These are phyloP conservation scores for Dactylella cylindrospora DNA, from an alignment of 2,329 filamentous ascomycete genomes.

Conservation along the genomic window DNA sequence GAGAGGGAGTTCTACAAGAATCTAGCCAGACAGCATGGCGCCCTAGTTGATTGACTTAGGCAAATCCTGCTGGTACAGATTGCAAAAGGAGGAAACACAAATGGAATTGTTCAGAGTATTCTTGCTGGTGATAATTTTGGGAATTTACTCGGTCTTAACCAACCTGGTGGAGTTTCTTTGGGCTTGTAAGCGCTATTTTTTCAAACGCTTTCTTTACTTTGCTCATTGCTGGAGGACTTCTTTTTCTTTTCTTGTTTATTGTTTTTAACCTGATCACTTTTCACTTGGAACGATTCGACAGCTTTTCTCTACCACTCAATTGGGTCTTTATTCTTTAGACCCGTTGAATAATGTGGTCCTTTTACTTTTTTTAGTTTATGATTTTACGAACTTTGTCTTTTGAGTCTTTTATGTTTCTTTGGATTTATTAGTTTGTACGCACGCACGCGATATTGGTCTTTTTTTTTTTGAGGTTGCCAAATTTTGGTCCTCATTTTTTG, in stretches of 20 bases:
- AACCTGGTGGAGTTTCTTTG: slow-evolving; percentile 41
- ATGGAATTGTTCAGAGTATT: slow-evolving; percentile 6
- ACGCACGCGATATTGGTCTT: slow-evolving; percentile 17
- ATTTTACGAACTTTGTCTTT: slow-evolving; percentile 11
- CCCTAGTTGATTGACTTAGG: slow-evolving; percentile 40
- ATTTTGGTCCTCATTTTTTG: slow-evolving; percentile 28
- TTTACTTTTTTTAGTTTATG: slow-evolving; percentile 15
- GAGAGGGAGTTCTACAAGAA: slow-evolving; percentile 52
- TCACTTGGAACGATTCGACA: slow-evolving; percentile 1
- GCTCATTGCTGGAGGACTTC: slow-evolving; percentile 7
- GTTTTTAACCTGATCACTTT: slow-evolving; percentile 7
- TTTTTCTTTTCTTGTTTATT: slow-evolving; percentile 7
- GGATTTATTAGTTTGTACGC: slow-evolving; percentile 28
- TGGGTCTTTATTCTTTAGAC: slow-evolving; percentile 3
- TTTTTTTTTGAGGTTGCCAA: slow-evolving; percentile 1
- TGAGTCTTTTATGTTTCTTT: background rate
- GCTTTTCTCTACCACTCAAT: slow-evolving; percentile 3
- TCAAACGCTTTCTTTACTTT: background rate
- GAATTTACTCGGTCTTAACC: slow-evolving; percentile 6
- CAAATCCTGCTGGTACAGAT: slow-evolving; percentile 24
- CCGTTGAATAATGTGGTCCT: no score
- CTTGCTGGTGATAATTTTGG: slow-evolving; percentile 23
- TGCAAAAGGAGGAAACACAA: background rate
- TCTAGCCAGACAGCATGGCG: slow-evolving; percentile 41
- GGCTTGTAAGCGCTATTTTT: slow-evolving; percentile 30